Percentiles rank a stretch among this genome's conserved stretches.
These are phyloP conservation scores for Colletotrichum tropicale DNA, from an alignment of 2,329 filamentous ascomycete species.

Conservation along the genomic window DNA sequence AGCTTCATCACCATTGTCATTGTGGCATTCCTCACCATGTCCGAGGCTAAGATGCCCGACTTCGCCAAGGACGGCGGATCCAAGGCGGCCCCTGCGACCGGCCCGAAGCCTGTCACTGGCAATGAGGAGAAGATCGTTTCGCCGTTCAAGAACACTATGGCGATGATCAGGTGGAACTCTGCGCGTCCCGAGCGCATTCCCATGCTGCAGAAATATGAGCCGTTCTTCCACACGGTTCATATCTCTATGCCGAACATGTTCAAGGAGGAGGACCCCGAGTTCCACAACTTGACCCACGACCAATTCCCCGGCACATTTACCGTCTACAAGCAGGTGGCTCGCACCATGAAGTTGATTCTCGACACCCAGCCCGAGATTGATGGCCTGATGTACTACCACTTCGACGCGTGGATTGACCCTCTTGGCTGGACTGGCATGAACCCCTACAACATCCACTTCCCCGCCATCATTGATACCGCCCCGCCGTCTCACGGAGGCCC, in stretches of 20 bases:
- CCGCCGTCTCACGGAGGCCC: slow-evolving; percentile 22
- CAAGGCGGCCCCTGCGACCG: not conserved
- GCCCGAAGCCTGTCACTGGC: slow-evolving; percentile 3
- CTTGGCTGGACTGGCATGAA: slow-evolving; percentile 29
- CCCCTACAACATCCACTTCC: slow-evolving; percentile 31
- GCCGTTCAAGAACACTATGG: slow-evolving; percentile 31
- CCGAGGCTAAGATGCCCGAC: slow-evolving; percentile 20
- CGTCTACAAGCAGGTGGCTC: slow-evolving; percentile 28
- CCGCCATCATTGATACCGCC: slow-evolving; percentile 22
- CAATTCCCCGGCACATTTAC: slow-evolving; percentile 24
- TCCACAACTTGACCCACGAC: slow-evolving; percentile 31
- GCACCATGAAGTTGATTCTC: slow-evolving; percentile 33
- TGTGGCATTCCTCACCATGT: slow-evolving; percentile 23
- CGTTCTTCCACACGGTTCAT: slow-evolving; percentile 34
- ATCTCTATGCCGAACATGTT: slow-evolving; percentile 28
- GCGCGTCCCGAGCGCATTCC: slow-evolving; percentile 29
- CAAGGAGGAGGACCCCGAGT: slow-evolving; percentile 13
- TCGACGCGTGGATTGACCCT: slow-evolving; percentile 37
- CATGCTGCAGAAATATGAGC: slow-evolving; percentile 28
- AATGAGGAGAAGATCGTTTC: slow-evolving; percentile 22
- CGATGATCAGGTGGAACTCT: slow-evolving; percentile 32
- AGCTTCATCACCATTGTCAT: slow-evolving; percentile 23
- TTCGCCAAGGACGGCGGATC: slow-evolving; percentile 9
- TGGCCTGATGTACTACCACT: slow-evolving; percentile 35
- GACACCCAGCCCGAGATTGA: slow-evolving; percentile 29